Conservation (phyloP, 2,329 filamentous ascomycete species). For the Macroventuria anomochaeta region DNA sequence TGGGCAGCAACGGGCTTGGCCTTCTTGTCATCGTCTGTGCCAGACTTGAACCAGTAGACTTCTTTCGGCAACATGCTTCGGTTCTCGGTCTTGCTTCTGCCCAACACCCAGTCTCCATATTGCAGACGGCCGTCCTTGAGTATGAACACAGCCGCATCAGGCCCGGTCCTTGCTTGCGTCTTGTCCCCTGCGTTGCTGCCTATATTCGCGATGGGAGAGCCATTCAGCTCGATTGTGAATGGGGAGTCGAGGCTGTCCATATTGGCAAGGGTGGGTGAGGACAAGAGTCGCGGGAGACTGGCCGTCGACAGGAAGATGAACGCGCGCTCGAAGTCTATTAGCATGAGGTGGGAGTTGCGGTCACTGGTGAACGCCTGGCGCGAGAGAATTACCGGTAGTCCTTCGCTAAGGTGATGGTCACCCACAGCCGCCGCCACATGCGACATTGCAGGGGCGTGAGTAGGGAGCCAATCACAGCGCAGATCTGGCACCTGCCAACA, state of each 20-base stretch:
- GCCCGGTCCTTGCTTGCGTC: constrained; percentile 28
- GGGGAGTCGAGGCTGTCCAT: constrained; percentile 32
- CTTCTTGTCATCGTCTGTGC: constrained; percentile 10
- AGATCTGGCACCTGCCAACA: constrained; percentile 3
- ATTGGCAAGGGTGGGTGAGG: constrained; percentile 13
- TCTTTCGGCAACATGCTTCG: constrained; percentile 34
- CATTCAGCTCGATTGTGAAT: constrained; percentile 37
- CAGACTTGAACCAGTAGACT: constrained; percentile 34
- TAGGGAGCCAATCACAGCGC: constrained; percentile 9
- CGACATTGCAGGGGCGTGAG: background rate
- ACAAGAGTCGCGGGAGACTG: constrained; percentile 13
- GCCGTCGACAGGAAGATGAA: constrained; percentile 9
- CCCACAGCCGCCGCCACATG: constrained; percentile 8
- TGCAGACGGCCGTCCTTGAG: constrained; percentile 29
- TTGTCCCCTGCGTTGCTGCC: constrained; percentile 13
- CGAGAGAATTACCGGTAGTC: background rate
- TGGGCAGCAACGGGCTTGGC: constrained; percentile 25
- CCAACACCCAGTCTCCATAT: constrained; percentile 30
- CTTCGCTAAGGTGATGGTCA: constrained; percentile 1
- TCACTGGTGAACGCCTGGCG: background rate
- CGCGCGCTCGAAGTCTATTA: constrained; percentile 15
- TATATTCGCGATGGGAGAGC: constrained; percentile 25
- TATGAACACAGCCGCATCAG: constrained; percentile 32
- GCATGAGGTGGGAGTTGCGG: constrained; percentile 10
- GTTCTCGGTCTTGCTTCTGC: constrained; percentile 29